phyloP scores from a whole-genome alignment of 306 rosid species.

The Vigna angularis region DNA sequence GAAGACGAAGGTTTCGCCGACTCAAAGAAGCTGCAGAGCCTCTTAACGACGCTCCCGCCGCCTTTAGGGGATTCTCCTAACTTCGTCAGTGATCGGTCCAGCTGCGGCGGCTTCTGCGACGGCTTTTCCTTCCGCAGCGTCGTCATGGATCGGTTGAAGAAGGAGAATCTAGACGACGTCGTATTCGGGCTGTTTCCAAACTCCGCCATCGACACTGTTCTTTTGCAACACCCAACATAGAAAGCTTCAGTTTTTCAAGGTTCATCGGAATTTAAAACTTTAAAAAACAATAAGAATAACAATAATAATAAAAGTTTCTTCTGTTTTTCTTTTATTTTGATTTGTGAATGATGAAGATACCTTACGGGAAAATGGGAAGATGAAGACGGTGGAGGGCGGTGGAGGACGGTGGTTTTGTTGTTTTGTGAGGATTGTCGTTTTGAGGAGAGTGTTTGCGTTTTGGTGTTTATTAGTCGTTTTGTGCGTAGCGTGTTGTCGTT shows the following conservation, averaged over 20 bases:
- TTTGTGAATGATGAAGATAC: neutral
- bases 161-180: slow-evolving; percentile 52
- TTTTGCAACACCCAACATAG: neutral
- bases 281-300: neutral
- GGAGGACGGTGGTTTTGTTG: slow-evolving; percentile 16
- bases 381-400: neutral
- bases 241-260: neutral
- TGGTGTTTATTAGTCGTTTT: slow-evolving; percentile 37
- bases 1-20: slow-evolving; percentile 25
- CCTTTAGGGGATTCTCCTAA: slow-evolving; percentile 68
- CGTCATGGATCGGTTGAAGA: slow-evolving; percentile 68
- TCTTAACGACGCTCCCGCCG: slow-evolving; percentile 61
- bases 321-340: no score
- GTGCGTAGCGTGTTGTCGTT: slow-evolving; percentile 36
- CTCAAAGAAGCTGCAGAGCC: slow-evolving; percentile 77
- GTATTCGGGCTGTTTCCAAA: slow-evolving; percentile 14
- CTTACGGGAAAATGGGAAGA: neutral
- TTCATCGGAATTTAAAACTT: neutral
- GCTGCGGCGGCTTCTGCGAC: slow-evolving; percentile 47
- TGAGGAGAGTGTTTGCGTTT: slow-evolving; percentile 16
- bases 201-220: slow-evolving; percentile 55
- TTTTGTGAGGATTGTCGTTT: slow-evolving; percentile 3
- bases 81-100: slow-evolving; percentile 66
- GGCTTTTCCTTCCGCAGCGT: slow-evolving; percentile 47
- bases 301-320: neutral